Percentiles rank a stretch among this genome's conserved stretches.
These are phyloP conservation scores for Clarireedia homoeocarpa DNA, from an alignment of 2,329 filamentous ascomycete species.

Conservation along the genomic window DNA sequence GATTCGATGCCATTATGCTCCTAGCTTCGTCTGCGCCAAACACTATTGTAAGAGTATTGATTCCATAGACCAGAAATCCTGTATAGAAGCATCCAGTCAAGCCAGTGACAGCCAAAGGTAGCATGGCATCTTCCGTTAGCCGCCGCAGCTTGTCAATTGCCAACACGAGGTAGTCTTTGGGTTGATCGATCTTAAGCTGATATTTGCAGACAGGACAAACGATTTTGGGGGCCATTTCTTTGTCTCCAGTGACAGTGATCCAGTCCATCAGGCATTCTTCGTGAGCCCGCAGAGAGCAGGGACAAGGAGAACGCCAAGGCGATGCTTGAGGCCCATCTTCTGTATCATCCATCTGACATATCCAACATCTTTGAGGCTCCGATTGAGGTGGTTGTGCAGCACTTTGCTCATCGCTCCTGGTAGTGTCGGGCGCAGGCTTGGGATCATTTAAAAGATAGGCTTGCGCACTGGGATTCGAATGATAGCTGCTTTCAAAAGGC, in stretches of 20 bases:
- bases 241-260: constrained; percentile 54
- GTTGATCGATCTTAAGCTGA: constrained; percentile 67
- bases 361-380: constrained; percentile 46
- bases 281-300: constrained; percentile 84
- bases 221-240: constrained; percentile 69
- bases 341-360: constrained; percentile 51
- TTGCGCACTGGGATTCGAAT: not conserved
- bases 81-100: constrained; percentile 38
- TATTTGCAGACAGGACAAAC: constrained; percentile 86
- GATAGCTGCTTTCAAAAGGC: too few relatives aligned
- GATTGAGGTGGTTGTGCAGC: not conserved
- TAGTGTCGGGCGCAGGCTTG: not conserved
- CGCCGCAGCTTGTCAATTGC: constrained; percentile 17
- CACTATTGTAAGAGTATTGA: constrained; percentile 55
- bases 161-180: constrained; percentile 60
- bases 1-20: constrained; percentile 10
- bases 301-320: constrained; percentile 80
- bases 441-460: constrained; percentile 4
- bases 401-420: not conserved
- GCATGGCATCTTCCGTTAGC: constrained; percentile 17
- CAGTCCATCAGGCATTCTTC: constrained; percentile 85
- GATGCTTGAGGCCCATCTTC: constrained; percentile 38
- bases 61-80: constrained; percentile 48
- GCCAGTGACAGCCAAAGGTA: constrained; percentile 26
- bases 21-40: constrained; percentile 56